phyloP scores from a whole-genome alignment of 768 basidiomycete species.

The Sporobolomyces pararoseus region DNA sequence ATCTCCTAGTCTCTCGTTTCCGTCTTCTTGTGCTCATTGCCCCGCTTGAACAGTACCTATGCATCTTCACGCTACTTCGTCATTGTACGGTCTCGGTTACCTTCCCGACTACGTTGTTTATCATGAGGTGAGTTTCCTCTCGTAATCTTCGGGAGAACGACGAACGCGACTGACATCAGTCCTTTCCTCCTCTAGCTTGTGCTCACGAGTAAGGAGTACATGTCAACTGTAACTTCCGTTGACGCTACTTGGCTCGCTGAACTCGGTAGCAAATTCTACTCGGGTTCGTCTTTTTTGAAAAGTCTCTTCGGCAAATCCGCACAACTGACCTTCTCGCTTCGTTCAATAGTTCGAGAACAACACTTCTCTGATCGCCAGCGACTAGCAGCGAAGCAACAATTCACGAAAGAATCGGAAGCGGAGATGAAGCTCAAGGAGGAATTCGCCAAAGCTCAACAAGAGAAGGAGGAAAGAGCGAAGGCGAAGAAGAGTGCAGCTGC shows the following conservation, averaged over 20 bases:
- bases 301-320: not conserved
- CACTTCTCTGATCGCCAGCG: constrained; percentile 76
- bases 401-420: constrained; percentile 38
- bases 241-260: constrained; percentile 95
- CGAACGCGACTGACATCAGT: not conserved
- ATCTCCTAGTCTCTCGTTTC: not conserved
- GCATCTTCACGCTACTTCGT: constrained; percentile 93
- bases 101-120: constrained; percentile 89
- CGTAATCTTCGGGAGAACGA: not conserved
- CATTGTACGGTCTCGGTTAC: constrained; percentile 87
- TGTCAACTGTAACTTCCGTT: constrained; percentile 98
- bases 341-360: constrained; percentile 73
- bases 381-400: constrained; percentile 51
- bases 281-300: constrained; percentile 3
- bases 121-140: constrained; percentile 56
- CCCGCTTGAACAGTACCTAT: constrained; percentile 61
- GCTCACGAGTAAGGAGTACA: constrained; percentile 60
- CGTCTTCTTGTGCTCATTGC: not conserved
- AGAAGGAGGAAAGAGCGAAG: constrained; percentile 36
- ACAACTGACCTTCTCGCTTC: not conserved
- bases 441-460: constrained; percentile 38
- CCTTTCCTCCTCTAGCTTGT: constrained; percentile 40
- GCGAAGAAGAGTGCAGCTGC: constrained; percentile 41
- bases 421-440: constrained; percentile 41
- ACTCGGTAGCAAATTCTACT: constrained; percentile 45